Evolutionary conservation across 2,329 filamentous ascomycete genomes (phyloP), one percentile per base, ranked within the genome.

Genomic region (Ophiostoma australiae): DNA sequence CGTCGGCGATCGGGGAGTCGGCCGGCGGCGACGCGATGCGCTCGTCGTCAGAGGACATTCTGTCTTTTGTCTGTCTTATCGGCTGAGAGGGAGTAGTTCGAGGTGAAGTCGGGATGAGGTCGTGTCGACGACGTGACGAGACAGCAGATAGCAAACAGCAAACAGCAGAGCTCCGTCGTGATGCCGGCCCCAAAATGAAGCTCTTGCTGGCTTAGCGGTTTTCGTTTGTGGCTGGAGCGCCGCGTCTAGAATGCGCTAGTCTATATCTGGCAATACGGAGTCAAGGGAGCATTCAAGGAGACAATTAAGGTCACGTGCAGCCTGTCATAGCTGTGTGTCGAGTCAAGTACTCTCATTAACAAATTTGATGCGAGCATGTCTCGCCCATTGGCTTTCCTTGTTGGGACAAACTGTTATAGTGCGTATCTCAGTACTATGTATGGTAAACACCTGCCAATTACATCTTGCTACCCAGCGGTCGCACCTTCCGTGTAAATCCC

Each of bases 21-120:
- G 44, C 66, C 52, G 71, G 66, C 61, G 74, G 72, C 70, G 73
- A 72, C 55, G 67, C 73, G 39, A 73, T 66, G 27, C 69, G 73
- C 44, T 72, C 73, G 58, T 74, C 63, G 37, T 74, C 74, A 0
- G 73, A 74, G 39, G 73, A 74, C 73, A 74, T 74, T 41, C 15
- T 72, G 68, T 39, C 15, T 4, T 41, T 41, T 41, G 17, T 52
- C 13, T 52, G 48, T n/a, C 11, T 23, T 4, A 58, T 7, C 6
- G n/a, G 52, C 10, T n/a, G 17, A 33, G 39, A 33, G 33, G 4
- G 5, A 66, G 27, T 10, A 39, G 13, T 17, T 23, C 65, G 65
- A 41, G 37, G 66, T 67, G 37, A n/a, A 17, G 20, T 37, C 13
- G 31, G 15, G 33, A 20, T 37, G 61, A 35, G 17, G 11, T n/a